Percentiles rank a stretch among this genome's conserved stretches.
Conservation (phyloP, 2,329 filamentous ascomycete species). For the Diaporthe aspalathi region DNA sequence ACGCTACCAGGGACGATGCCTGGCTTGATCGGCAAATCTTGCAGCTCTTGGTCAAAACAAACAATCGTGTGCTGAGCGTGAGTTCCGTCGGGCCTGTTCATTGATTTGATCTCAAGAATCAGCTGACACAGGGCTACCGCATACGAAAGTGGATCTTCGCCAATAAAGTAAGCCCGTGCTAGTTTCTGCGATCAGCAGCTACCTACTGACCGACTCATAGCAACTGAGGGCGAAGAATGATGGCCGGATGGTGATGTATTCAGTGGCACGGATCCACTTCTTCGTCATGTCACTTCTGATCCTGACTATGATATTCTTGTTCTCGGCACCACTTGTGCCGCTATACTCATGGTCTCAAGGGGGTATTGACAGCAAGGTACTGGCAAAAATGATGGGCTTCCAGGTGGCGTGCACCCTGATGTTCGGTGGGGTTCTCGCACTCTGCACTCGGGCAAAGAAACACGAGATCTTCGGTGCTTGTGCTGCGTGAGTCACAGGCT, state of each 20-base stretch:
- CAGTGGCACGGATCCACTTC: not conserved
- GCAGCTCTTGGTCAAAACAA: not conserved
- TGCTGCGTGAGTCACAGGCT: constrained; percentile 8
- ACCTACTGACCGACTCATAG: not conserved
- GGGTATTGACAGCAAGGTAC: not conserved
- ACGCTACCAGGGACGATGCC: not conserved
- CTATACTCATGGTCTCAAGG: not conserved
- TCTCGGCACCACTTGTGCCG: not conserved
- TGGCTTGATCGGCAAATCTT: constrained; percentile 24
- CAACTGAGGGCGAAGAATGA: not conserved
- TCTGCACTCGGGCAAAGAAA: constrained; percentile 22
- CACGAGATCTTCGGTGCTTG: constrained; percentile 26
- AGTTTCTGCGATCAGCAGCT: no score
- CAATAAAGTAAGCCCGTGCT: not conserved
- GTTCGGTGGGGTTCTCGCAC: constrained; percentile 16
- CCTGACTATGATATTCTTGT: not conserved
- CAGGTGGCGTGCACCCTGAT: constrained; percentile 8
- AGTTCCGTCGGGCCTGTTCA: no score
- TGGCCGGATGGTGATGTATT: not conserved
- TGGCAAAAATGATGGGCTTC: constrained; percentile 29
- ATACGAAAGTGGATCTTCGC: not conserved
- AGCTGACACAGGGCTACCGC: not conserved
- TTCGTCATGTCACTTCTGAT: constrained; percentile 8
- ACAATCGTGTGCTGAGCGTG: not conserved
- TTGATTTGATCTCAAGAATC: no score